These are phyloP conservation scores for Trichoderma asperelloides DNA, from an alignment of 495 filamentous ascomycete species.

Conservation along the genomic window DNA sequence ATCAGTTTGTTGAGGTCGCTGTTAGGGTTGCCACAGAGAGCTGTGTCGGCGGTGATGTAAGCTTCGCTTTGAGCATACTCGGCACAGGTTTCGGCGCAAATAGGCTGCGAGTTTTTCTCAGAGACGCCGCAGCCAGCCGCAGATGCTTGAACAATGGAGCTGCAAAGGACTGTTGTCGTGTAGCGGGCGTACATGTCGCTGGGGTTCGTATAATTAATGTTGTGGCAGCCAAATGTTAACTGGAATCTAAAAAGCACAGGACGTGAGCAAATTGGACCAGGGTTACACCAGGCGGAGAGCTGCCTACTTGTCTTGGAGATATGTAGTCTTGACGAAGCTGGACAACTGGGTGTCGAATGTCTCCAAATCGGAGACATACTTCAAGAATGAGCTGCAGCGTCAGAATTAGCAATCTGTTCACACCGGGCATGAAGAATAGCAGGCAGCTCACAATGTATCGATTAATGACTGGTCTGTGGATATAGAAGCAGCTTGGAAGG, in stretches of 20 bases:
- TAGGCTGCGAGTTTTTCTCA: conserved; percentile 52
- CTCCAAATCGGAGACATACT: conserved; percentile 63
- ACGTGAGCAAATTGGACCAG: conserved; percentile 13
- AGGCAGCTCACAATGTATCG: conserved; percentile 62
- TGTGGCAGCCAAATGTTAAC: conserved; percentile 69
- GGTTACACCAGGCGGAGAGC: neutral
- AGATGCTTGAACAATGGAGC: conserved; percentile 89
- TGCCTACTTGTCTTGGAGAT: conserved; percentile 62
- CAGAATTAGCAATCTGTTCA: neutral
- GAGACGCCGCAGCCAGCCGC: conserved; percentile 60
- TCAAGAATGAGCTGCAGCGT: conserved; percentile 68
- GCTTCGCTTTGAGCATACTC: conserved; percentile 81
- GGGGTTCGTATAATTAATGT: conserved; percentile 71
- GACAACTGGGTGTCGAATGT: conserved; percentile 72
- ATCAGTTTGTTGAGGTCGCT: conserved; percentile 64
- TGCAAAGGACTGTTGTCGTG: conserved; percentile 88
- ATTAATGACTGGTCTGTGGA: conserved; percentile 59
- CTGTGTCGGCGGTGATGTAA: conserved; percentile 63
- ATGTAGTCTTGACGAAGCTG: conserved; percentile 64
- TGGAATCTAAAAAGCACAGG: conserved; percentile 48
- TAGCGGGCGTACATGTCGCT: conserved; percentile 85
- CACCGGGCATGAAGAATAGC: neutral
- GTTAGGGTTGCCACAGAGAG: conserved; percentile 58
- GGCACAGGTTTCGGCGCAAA: conserved; percentile 88
- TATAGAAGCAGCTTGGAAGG: conserved; percentile 74